These are phyloP conservation scores for Entrophospora sp. DNA, from an alignment of 192 early-diverging fungal genomes.

Conservation along the genomic window DNA sequence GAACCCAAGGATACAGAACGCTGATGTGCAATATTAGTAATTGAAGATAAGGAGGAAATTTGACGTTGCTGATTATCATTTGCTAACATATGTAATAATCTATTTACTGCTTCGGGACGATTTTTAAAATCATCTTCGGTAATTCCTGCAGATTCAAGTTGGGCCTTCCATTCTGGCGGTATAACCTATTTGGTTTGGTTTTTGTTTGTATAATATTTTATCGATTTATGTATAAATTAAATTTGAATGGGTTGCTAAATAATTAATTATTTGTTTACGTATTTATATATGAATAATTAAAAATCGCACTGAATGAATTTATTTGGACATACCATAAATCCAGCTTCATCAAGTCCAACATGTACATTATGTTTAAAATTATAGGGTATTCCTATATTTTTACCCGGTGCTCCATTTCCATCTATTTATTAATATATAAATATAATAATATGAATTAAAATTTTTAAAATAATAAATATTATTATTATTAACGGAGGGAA, in stretches of 20 bases:
- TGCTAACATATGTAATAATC: conserved; percentile 40
- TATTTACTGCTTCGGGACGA: conserved; percentile 37
- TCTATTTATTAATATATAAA: conserved; percentile 13
- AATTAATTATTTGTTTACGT: too few relatives aligned
- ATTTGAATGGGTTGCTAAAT: too few relatives aligned
- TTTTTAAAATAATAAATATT: too few relatives aligned
- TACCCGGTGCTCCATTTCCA: conserved; percentile 13
- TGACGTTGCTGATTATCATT: conserved; percentile 35
- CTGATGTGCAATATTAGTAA: conserved; percentile 6
- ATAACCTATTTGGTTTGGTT: conserved; percentile 27
- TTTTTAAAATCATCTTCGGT: conserved; percentile 36
- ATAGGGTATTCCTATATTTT: conserved; percentile 40
- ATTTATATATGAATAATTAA: too few relatives aligned
- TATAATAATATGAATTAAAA: too few relatives aligned
- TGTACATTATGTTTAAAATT: conserved; percentile 45
- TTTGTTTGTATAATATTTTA: too few relatives aligned
- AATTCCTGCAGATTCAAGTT: conserved; percentile 35
- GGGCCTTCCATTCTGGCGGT: conserved; percentile 38
- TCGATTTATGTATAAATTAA: too few relatives aligned
- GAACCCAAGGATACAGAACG: conserved; percentile 4
- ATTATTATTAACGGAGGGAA: background rate
- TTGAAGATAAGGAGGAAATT: conserved; percentile 17
- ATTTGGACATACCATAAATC: conserved; percentile 17
- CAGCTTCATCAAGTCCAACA: conserved; percentile 35
- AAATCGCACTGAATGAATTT: too few relatives aligned